phyloP scores from a whole-genome alignment of 2,329 filamentous ascomycete genomes.

The Penicillium sp. region DNA sequence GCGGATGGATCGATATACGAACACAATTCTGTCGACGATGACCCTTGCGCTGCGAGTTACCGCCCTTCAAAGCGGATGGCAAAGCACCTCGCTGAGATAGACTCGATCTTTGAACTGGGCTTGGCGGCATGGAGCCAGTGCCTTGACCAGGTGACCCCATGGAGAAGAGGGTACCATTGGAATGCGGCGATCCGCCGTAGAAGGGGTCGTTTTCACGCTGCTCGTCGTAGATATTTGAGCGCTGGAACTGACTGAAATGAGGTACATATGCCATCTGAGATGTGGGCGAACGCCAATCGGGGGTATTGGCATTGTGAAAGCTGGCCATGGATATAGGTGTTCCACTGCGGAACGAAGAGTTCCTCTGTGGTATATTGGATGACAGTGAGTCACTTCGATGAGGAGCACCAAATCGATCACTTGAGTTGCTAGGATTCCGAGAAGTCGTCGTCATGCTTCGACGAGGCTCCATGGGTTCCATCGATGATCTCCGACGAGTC shows the following conservation, averaged over 20 bases:
- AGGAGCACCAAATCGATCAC: conserved; percentile 31
- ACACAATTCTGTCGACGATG: conserved; percentile 50
- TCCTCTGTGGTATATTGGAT: conserved; percentile 23
- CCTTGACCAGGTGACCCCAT: conserved; percentile 25
- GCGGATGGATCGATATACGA: conserved; percentile 45
- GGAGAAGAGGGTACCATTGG: conserved; percentile 23
- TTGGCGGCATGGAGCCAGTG: conserved; percentile 21
- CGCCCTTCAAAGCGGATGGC: conserved; percentile 38
- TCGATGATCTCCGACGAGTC: conserved; percentile 27
- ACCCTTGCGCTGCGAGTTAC: conserved; percentile 40
- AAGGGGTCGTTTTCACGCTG: conserved; percentile 33
- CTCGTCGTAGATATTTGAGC: conserved; percentile 26
- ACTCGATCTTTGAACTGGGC: conserved; percentile 27
- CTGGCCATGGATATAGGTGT: conserved; percentile 13
- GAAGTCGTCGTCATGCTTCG: conserved; percentile 38
- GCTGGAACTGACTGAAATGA: conserved; percentile 31
- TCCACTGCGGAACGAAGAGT: conserved; percentile 22
- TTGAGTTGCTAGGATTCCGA: conserved; percentile 31
- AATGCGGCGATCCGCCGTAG: conserved; percentile 23
- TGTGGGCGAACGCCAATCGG: conserved; percentile 16
- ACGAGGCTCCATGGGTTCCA: conserved; percentile 32
- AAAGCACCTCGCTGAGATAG: conserved; percentile 27
- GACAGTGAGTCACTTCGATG: conserved; percentile 39
- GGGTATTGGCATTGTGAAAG: conserved; percentile 1
- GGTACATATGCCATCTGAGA: conserved; percentile 24